phyloP scores from a whole-genome alignment of 1,284 basidiomycete species.

The Boletus smithii region DNA sequence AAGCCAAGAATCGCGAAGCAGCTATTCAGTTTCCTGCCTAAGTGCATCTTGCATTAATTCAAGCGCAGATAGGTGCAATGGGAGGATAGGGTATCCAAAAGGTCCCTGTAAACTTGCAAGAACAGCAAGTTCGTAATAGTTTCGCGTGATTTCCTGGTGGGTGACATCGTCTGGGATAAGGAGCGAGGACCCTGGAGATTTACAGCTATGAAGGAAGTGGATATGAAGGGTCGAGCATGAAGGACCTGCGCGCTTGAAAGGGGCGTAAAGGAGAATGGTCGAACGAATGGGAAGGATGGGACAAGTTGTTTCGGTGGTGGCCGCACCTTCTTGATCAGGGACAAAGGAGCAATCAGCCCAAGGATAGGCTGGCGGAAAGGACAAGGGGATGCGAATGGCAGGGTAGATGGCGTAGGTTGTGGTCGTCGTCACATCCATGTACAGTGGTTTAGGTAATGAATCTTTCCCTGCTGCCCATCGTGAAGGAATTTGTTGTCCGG shows the following conservation, averaged over 20 bases:
- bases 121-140: conserved; percentile 63
- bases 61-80: conserved; percentile 66
- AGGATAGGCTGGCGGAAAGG: conserved; percentile 25
- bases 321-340: conserved; percentile 32
- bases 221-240: conserved; percentile 50
- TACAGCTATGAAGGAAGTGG: conserved; percentile 52
- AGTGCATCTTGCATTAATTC: conserved; percentile 52
- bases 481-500: conserved; percentile 21
- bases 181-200: conserved; percentile 40
- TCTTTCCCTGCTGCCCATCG: conserved; percentile 28
- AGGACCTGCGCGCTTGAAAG: conserved; percentile 18
- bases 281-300: conserved; percentile 53
- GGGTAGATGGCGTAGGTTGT: conserved; percentile 52
- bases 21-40: conserved; percentile 27
- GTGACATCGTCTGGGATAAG: conserved; percentile 38
- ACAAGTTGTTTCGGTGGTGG: conserved; percentile 30
- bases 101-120: conserved; percentile 53
- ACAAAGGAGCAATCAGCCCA: conserved; percentile 27
- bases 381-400: conserved; percentile 38
- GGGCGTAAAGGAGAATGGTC: conserved; percentile 56
- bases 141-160: conserved; percentile 58
- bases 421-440: conserved; percentile 43
- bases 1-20: not conserved
- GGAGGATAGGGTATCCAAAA: conserved; percentile 47
- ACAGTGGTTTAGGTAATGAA: conserved; percentile 33